A percentile compares a stretch with the other conserved stretches of the same genome.
Evolutionary conservation across 768 basidiomycete species (phyloP).

Genomic region (Kwoniella mangroviensis): DNA sequence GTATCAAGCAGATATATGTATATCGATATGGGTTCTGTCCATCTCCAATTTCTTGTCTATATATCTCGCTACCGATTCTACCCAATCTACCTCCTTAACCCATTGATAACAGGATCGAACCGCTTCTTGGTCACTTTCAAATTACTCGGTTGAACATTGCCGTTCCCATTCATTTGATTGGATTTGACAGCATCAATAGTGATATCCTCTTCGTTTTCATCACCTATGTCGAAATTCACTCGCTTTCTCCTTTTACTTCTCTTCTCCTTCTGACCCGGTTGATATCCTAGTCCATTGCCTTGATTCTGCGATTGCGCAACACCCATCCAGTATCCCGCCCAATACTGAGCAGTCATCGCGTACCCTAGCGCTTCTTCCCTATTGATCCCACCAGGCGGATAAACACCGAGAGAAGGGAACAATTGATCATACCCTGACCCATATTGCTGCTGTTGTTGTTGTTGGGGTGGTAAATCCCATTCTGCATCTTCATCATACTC

Average conservation of each 20-base stretch:
- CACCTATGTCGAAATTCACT: neutral
- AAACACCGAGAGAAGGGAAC: conserved; percentile 4
- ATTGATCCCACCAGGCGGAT: conserved; percentile 13
- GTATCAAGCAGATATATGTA: too few relatives aligned
- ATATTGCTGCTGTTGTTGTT: neutral
- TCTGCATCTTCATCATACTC: conserved; percentile 23
- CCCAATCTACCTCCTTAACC: conserved; percentile 2
- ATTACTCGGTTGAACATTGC: conserved; percentile 2
- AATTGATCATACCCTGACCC: conserved; percentile 5
- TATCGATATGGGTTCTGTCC: too few relatives aligned
- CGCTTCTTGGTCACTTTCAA: conserved; percentile 16
- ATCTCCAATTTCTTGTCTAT: too few relatives aligned
- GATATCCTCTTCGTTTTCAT: neutral
- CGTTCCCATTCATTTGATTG: neutral
- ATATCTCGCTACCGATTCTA: neutral
- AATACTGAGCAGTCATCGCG: conserved; percentile 56
- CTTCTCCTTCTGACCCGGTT: neutral
- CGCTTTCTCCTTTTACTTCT: neutral
- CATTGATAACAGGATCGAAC: conserved; percentile 7
- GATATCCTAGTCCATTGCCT: neutral
- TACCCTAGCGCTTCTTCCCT: conserved; percentile 42
- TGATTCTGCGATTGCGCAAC: conserved; percentile 33
- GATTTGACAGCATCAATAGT: too few relatives aligned
- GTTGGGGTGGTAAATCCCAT: conserved; percentile 1
- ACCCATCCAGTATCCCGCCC: conserved; percentile 58